Base-by-base conservation (phyloP, 1,139 yeast species). In the Eremothecium coryli region DNA sequence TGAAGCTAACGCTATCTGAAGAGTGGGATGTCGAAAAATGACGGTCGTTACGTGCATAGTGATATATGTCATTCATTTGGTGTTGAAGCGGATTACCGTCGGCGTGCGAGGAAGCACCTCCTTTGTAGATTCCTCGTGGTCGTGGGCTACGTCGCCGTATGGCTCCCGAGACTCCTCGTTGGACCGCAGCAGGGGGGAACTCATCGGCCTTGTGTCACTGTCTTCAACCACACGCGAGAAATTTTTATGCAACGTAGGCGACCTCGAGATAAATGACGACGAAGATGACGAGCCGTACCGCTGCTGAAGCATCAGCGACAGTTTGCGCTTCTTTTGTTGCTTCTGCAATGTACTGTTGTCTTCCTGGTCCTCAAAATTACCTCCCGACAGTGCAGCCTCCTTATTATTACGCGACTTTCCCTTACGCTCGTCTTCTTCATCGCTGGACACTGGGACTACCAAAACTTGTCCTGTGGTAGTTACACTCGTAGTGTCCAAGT, bases 241-340 rank as follows among this genome's bases (percentile, higher is more conserved):
- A 14, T 9, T 23, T 23, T 14, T 8, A 7, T 18, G 22, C 30
- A 27, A n/a, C 30, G 30, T 27, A 9, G 30, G 30, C 30, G 30
- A 27, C 11, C 30, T 20, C n/a, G 30, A 27, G 5, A 27, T 22
- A 15, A 27, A 27, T 16, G 28, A 25, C 5, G 30, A 27, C 22
- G 30, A 27, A 4, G 34, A 51, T 31, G 55, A 49, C 9, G 59
- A 54, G 7, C 53, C 58, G 39, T 49, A 56, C 34, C 52, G 54
- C 38, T 52, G 54, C 38, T 54, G 59, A 27, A 56, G 36, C 29
- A 49, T 38, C 29, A 54, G 30, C 30, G 60, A 56, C 9, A 53
- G 48, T 32, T 55, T 55, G 25, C 59, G 45, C 37, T 50, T 49
- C 21, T 52, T 48, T 20, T 49, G 42, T 30, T 52, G 56, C 24